These are phyloP conservation scores for Vitellaria paradoxa DNA, from an alignment of 179 eudicot species.

Conservation along the genomic window DNA sequence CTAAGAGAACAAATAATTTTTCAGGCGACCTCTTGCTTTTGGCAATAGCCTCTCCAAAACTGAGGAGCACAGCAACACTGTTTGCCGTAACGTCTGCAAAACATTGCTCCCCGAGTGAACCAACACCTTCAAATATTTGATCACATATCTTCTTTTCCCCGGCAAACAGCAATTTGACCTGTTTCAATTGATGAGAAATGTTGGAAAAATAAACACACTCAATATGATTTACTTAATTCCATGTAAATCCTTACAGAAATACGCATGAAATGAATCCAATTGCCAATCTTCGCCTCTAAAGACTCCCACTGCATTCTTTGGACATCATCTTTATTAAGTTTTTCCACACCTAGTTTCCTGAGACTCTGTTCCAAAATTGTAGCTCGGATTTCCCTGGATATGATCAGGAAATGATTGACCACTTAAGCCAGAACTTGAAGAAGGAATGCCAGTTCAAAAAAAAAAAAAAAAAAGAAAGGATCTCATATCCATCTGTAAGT, in stretches of 20 bases:
- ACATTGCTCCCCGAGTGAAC: slow-evolving; percentile 57
- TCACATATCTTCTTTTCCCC: slow-evolving; percentile 79
- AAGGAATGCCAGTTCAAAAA: not conserved
- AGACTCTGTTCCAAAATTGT: slow-evolving; percentile 64
- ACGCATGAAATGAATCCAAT: slow-evolving; percentile 86
- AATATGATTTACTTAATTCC: not conserved
- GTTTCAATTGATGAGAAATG: slow-evolving; percentile 18
- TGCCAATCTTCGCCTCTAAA: slow-evolving; percentile 77
- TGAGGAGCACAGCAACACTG: slow-evolving; percentile 63
- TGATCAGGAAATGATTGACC: not conserved
- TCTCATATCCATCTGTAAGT: not conserved
- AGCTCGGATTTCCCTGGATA: slow-evolving; percentile 69
- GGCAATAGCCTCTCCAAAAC: slow-evolving; percentile 95
- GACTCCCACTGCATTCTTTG: slow-evolving; percentile 91
- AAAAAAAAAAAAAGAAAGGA: not conserved
- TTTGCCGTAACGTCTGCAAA: slow-evolving; percentile 69
- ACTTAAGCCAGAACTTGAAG: not conserved
- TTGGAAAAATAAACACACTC: slow-evolving; percentile 6
- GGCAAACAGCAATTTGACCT: slow-evolving; percentile 77
- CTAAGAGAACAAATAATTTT: slow-evolving; percentile 84
- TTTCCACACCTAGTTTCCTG: slow-evolving; percentile 79
- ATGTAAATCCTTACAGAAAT: slow-evolving; percentile 56
- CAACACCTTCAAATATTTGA: slow-evolving; percentile 57
- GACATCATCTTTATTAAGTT: slow-evolving; percentile 75
- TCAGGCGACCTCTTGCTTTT: slow-evolving; percentile 93